Conservation (phyloP, 352 stramenopile genomes). For the Aphanomyces astaci region DNA sequence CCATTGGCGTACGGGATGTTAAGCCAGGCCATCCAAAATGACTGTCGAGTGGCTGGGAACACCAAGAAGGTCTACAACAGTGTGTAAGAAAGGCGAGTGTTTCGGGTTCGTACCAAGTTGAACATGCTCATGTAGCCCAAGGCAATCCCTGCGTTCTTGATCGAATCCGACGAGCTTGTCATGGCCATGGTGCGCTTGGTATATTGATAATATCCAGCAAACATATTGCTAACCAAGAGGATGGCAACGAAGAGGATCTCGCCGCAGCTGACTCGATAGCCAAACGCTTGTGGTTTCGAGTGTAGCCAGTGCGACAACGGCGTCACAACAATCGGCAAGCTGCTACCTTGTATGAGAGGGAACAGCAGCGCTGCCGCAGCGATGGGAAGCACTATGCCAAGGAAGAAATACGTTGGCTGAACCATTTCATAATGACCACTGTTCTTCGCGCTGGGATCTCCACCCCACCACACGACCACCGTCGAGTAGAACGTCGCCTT, state of each 20-base stretch:
- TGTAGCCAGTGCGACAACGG: not conserved
- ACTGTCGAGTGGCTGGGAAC: constrained; percentile 57
- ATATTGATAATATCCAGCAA: constrained; percentile 46
- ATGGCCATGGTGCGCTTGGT: not conserved
- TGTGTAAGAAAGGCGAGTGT: no score
- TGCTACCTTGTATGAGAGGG: not conserved
- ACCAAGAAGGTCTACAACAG: no score
- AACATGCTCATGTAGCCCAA: constrained; percentile 47
- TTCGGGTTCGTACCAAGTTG: constrained; percentile 62
- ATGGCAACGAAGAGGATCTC: constrained; percentile 47
- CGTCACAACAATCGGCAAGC: not conserved
- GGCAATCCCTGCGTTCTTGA: constrained; percentile 22
- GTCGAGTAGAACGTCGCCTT: not conserved
- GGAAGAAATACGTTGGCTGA: not conserved
- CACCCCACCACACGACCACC: not conserved
- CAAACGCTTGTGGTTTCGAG: not conserved
- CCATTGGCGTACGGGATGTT: constrained; percentile 77
- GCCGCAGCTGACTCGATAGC: constrained; percentile 30
- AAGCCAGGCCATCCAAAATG: constrained; percentile 77
- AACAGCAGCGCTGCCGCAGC: not conserved
- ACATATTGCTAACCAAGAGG: constrained; percentile 40
- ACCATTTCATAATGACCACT: not conserved
- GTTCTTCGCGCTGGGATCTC: not conserved
- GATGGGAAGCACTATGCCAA: not conserved
- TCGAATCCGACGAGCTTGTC: not conserved